These are phyloP conservation scores for Candida hungchunana DNA, from an alignment of 805 yeast species.

Conservation along the genomic window DNA sequence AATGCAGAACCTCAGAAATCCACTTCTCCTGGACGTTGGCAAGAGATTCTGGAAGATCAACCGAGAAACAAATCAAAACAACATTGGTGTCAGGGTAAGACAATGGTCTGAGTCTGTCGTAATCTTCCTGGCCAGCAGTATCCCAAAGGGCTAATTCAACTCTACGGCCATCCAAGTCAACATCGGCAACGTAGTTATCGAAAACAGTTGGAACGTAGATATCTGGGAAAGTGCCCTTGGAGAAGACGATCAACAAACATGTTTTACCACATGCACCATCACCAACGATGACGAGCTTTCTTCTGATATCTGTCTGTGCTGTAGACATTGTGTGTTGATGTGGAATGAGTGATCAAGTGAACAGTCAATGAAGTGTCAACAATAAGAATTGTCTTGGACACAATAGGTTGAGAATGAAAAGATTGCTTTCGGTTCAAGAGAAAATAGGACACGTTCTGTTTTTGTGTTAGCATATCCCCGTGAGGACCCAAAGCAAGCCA, in stretches of 20 bases:
- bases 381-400: no score
- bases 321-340: slow-evolving; percentile 23
- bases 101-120: slow-evolving; percentile 87
- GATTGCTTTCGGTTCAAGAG: no score
- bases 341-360: neutral
- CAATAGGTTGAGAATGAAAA: no score
- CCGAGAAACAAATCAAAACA: slow-evolving; percentile 84
- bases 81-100: slow-evolving; percentile 93
- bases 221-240: slow-evolving; percentile 89
- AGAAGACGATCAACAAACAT: slow-evolving; percentile 79
- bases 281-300: slow-evolving; percentile 90
- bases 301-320: slow-evolving; percentile 39
- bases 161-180: slow-evolving; percentile 83
- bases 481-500: no score
- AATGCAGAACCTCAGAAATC: slow-evolving; percentile 90
- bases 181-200: slow-evolving; percentile 97
- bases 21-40: slow-evolving; percentile 95
- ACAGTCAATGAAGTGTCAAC: no score
- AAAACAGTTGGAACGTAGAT: slow-evolving; percentile 95
- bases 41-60: slow-evolving; percentile 87
- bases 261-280: slow-evolving; percentile 98
- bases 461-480: no score
- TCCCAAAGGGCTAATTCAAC: slow-evolving; percentile 96
- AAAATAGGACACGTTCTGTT: no score
- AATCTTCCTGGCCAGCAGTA: slow-evolving; percentile 98